Evolutionary conservation across 1,139 yeast genomes (phyloP).

Genomic region (Yamadazyma triangularis): DNA sequence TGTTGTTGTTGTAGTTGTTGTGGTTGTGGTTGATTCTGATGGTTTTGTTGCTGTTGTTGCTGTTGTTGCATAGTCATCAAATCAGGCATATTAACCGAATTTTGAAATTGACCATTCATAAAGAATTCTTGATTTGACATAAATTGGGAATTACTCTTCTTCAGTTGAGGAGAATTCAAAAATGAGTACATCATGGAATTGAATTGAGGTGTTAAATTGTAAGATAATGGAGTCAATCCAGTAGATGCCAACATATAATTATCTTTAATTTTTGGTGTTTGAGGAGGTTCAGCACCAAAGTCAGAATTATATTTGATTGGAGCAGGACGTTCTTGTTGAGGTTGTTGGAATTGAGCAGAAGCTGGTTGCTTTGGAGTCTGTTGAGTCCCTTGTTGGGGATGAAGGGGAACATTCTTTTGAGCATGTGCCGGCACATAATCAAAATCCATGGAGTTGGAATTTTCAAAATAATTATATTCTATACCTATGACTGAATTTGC

Average conservation of each 20-base stretch:
- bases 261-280: conserved; percentile 35
- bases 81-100: neutral
- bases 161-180: conserved; percentile 33
- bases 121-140: conserved; percentile 30
- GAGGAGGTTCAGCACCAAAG: conserved; percentile 17
- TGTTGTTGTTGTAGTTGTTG: neutral
- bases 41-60: neutral
- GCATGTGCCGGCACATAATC: conserved; percentile 14
- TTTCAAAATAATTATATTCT: conserved; percentile 16
- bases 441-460: conserved; percentile 6
- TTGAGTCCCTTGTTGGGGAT: conserved; percentile 5
- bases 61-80: conserved; percentile 2
- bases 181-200: conserved; percentile 40
- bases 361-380: too few species aligned
- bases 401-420: conserved; percentile 3
- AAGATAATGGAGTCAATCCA: conserved; percentile 30
- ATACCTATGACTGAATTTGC: conserved; percentile 29
- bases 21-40: conserved; percentile 1
- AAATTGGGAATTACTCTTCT: conserved; percentile 18
- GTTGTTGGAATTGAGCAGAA: conserved; percentile 1
- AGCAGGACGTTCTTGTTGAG: conserved; percentile 9
- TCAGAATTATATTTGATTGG: conserved; percentile 28
- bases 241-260: conserved; percentile 24
- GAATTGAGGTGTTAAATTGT: conserved; percentile 41
- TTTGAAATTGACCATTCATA: conserved; percentile 7